Percentiles rank a stretch among this genome's conserved stretches.
Evolutionary conservation across 257 asterid genomes (phyloP).

Genomic region (Oldenlandia corymbosa): DNA sequence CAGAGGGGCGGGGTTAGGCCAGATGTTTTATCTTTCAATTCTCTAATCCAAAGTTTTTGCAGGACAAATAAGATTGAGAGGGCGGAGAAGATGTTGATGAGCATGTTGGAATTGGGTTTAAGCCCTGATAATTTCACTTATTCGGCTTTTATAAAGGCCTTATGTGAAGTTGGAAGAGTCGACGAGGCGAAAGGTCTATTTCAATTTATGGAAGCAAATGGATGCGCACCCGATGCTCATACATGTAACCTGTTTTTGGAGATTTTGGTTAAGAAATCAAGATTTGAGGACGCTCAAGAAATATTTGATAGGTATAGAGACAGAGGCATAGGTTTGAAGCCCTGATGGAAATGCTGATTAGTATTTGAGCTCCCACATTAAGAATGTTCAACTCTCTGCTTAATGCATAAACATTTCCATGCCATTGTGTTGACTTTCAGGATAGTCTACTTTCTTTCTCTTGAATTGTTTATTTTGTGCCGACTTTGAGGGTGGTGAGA

Average conservation of each 20-base stretch:
- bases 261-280: slow-evolving; percentile 46
- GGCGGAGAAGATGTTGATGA: slow-evolving; percentile 65
- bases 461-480: background rate
- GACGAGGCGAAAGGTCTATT: slow-evolving; percentile 59
- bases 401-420: background rate
- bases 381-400: background rate
- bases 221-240: slow-evolving; percentile 61
- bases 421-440: too few relatives aligned
- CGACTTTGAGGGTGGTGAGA: slow-evolving; percentile 72
- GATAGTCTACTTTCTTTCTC: background rate
- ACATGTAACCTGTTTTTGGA: slow-evolving; percentile 47
- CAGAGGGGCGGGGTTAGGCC: slow-evolving; percentile 54
- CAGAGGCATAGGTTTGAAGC: slow-evolving; percentile 44
- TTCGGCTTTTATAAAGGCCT: slow-evolving; percentile 54
- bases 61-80: slow-evolving; percentile 48
- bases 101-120: slow-evolving; percentile 57
- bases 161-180: slow-evolving; percentile 60
- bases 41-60: slow-evolving; percentile 61
- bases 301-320: slow-evolving; percentile 41
- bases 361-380: background rate
- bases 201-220: slow-evolving; percentile 62
- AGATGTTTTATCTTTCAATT: slow-evolving; percentile 72
- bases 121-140: slow-evolving; percentile 75
- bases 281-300: slow-evolving; percentile 49
- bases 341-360: slow-evolving; percentile 22